Base-by-base conservation (phyloP, 2,329 filamentous ascomycete species). In the Colletotrichum cuscutae region DNA sequence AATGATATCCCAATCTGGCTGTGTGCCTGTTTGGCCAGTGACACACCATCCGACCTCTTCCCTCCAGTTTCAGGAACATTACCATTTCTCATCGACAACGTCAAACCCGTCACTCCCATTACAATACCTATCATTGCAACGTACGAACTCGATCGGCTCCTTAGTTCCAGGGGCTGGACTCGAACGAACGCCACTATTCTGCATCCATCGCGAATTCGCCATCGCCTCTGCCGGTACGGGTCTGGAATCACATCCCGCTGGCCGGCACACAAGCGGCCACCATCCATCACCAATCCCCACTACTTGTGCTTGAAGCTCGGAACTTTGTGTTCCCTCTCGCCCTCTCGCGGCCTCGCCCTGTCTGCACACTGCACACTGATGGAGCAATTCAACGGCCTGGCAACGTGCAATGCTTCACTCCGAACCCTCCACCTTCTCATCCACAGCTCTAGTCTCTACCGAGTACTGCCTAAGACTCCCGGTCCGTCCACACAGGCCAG, bases 201-300 rank as follows among this genome's bases (percentile, higher is more conserved):
- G 52, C 66, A 57, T 73, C 67, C 54, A 71, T 73, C 56, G 37
- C 37, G 37, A 42, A 42, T 42, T 42, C 37, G 61, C 35, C 35
- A 52, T 71, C 71, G 54, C 24, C 60, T 65, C 49, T 73, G 46
- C 66, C 66, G 67, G 67, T 56, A 57, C 49, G 66, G 71, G 67
- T 61, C 67, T 73, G 71, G 71, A 73, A 65, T 71, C 46, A 53
- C 49, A 57, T 52, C 56, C 61, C 66, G 67, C 71, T 60, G 71
- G 49, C 71, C 71, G 67, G 71, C 71, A 73, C 60, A 60, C 61
- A 65, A 63, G 56, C 59, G 71, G 66, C 67, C 71, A 62, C 71
- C 67, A 73, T 65, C 49, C 66, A 73, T 65, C 59, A 52, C 46
- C 26, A n/a, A 65, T 65, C 67, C 15, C 60, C 56, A 28, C 60